Conservation (phyloP, 441 rosid species). For the Mallotus repandus region DNA sequence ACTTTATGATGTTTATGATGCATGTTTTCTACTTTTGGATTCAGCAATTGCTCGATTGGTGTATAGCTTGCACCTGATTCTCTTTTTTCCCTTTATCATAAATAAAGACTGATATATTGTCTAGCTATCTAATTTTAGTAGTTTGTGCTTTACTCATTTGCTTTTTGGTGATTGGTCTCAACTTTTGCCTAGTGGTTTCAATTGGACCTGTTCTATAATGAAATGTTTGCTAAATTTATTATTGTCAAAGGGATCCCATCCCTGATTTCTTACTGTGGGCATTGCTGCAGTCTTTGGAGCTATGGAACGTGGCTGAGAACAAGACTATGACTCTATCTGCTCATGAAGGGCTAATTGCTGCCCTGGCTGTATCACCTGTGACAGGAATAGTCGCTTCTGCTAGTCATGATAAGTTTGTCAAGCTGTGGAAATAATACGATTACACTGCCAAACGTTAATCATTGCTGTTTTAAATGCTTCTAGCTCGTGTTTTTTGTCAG, state of each 20-base stretch:
- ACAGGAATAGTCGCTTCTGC: slow-evolving; percentile 84
- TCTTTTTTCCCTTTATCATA: not conserved
- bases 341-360: slow-evolving; percentile 69
- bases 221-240: not conserved
- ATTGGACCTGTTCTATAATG: not conserved
- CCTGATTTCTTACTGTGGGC: slow-evolving; percentile 12
- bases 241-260: not conserved
- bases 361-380: slow-evolving; percentile 66
- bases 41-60: not conserved
- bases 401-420: slow-evolving; percentile 76
- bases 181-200: not conserved
- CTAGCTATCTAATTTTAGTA: not conserved
- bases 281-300: slow-evolving; percentile 67
- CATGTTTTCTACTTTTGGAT: not conserved
- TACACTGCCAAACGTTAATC: not conserved
- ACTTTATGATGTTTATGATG: not conserved
- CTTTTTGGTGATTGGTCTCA: not conserved
- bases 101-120: no score
- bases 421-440: slow-evolving; percentile 72
- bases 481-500: slow-evolving; percentile 16
- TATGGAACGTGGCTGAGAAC: slow-evolving; percentile 86
- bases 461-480: slow-evolving; percentile 7
- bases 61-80: not conserved
- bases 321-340: slow-evolving; percentile 68
- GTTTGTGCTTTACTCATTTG: not conserved